Evolutionary conservation across 768 basidiomycete species (phyloP), one percentile per base, ranked within the genome.

Genomic region (Boletus speciosus): DNA sequence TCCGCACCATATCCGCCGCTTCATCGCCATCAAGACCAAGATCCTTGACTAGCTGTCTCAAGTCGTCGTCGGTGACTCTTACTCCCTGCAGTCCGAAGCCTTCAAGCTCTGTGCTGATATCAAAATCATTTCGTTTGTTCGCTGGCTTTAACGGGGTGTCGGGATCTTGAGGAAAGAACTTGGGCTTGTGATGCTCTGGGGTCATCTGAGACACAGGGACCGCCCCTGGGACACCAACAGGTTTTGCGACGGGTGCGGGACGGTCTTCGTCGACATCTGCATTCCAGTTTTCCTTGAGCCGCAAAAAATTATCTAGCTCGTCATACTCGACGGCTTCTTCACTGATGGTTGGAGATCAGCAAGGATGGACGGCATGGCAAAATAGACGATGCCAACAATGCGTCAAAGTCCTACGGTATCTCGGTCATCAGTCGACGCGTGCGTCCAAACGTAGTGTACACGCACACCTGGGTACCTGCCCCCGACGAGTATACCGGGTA

Each of bases 241-340:
- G 84, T 58, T 81, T 78, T 0, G 72, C 79, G 27, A 71, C 72
- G 6, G 81, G 83, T 3, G 77, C 69, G 1, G 81, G 78, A n/a
- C 74, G 74, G 46, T 84, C 82, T 55, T 82, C 84, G 37, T 89
- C 88, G 46, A 81, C 69, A 7, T 67, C 69, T 3, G 73, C 73
- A 51, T 86, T 74, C 79, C 84, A 93, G 14, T 74, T 72, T 61
- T 93, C 91, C 7, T 86, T 85, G 21, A 85, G 77, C 14, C 86
- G 81, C 32, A 93, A 74, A 72, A 90, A 93, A 1, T 62, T 71
- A 31, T 84, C 81, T 23, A 93, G 81, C 58, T 89, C 87, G 55
- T 74, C 81, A 63, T 79, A 83, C 71, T 93, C 91, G 32, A 92
- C 91, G 8, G 92, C 90, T 61, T 89, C 88, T 74, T 93, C 92